Percentiles rank a stretch among this genome's conserved stretches.
Conservation (phyloP, 78 protist species). For the Guillardia theta region DNA sequence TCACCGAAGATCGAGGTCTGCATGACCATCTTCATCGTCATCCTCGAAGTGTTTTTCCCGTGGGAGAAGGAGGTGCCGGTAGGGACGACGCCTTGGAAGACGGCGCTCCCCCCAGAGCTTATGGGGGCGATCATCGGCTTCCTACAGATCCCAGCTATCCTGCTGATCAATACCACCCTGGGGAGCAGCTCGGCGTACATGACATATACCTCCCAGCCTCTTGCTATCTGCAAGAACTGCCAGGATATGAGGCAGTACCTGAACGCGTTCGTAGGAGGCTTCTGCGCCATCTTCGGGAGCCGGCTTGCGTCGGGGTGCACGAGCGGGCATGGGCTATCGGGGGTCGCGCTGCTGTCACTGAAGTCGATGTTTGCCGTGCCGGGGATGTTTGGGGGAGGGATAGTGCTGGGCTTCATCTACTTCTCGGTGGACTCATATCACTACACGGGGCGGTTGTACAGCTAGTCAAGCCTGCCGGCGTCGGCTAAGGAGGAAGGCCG, state of each 20-base stretch:
- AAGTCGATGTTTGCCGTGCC: not conserved
- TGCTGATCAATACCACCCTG: not conserved
- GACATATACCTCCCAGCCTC: not conserved
- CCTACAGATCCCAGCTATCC: not conserved
- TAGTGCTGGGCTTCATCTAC: not conserved
- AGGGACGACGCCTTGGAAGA: not conserved
- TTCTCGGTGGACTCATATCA: too few relatives aligned
- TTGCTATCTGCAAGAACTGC: not conserved
- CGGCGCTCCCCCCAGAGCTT: not conserved
- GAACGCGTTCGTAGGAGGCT: not conserved
- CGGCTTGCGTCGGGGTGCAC: too few relatives aligned
- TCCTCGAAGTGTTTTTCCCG: not conserved
- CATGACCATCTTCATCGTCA: not conserved
- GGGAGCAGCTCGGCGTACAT: not conserved
- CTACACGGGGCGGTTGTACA: too few relatives aligned
- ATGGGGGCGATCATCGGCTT: not conserved
- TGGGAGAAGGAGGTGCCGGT: not conserved
- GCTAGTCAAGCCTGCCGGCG: too few relatives aligned
- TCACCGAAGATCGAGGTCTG: not conserved
- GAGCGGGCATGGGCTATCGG: constrained; percentile 4
- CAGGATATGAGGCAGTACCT: not conserved
- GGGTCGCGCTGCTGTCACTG: not conserved
- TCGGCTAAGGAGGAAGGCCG: too few relatives aligned
- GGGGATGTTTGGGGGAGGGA: not conserved
- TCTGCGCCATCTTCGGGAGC: not conserved